Conservation (phyloP, 441 rosid genomes). For the Adansonia rubrostipa region DNA sequence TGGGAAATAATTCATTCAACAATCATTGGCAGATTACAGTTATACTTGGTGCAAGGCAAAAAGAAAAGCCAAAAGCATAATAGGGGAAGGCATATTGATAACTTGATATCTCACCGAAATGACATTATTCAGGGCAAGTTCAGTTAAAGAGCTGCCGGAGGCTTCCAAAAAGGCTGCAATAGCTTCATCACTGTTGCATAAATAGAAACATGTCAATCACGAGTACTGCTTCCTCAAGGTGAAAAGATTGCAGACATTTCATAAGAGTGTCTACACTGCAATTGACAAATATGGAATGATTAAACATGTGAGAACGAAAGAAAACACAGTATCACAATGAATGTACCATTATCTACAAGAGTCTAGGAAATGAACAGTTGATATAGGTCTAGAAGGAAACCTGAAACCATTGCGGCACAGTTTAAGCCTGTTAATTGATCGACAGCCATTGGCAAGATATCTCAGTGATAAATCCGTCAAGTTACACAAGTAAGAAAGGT, state of each 20-base stretch:
- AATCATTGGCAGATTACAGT: conserved; percentile 1
- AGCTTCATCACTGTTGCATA: conserved; percentile 51
- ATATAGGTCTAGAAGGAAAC: conserved; percentile 33
- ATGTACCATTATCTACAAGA: neutral
- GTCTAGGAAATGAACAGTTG: neutral
- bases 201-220: neutral
- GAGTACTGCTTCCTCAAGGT: conserved; percentile 12
- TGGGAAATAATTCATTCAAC: neutral
- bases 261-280: neutral
- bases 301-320: neutral
- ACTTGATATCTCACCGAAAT: conserved; percentile 42
- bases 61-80: conserved; percentile 2
- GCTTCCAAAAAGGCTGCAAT: conserved; percentile 58
- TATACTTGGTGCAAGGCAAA: neutral
- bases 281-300: neutral
- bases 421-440: conserved; percentile 40
- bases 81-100: conserved; percentile 19
- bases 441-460: conserved; percentile 50
- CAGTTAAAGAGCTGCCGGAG: conserved; percentile 41
- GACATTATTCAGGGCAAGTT: conserved; percentile 46
- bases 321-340: neutral
- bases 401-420: conserved; percentile 48
- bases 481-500: conserved; percentile 42
- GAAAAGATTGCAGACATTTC: neutral
- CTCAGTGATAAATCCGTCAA: conserved; percentile 46